phyloP scores from a whole-genome alignment of 1,139 yeast species.

The Kurtzmaniella quercitrusa region DNA sequence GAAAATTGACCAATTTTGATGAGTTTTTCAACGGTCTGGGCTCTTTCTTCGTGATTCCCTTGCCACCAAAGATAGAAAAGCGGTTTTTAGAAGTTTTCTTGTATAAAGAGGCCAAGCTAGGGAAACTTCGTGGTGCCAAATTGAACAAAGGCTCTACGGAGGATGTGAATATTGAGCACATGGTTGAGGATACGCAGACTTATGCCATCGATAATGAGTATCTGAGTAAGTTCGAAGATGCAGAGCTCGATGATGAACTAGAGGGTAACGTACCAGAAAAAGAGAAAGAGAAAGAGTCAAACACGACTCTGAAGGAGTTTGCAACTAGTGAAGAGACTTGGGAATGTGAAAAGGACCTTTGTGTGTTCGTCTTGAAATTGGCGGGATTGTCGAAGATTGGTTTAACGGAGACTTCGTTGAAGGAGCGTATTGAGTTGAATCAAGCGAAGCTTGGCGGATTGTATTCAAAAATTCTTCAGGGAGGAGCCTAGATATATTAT shows the following conservation, averaged over 20 bases:
- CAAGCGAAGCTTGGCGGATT: constrained; percentile 42
- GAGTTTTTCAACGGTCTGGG: constrained; percentile 10
- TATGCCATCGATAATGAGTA: background rate
- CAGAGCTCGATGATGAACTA: constrained; percentile 8
- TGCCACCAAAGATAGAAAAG: constrained; percentile 22
- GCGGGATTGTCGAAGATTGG: constrained; percentile 40
- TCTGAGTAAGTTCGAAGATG: constrained; percentile 13
- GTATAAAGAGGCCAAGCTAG: constrained; percentile 30
- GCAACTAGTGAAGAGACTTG: constrained; percentile 13
- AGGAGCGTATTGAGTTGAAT: constrained; percentile 46
- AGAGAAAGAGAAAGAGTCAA: constrained; percentile 10
- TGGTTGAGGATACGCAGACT: constrained; percentile 14
- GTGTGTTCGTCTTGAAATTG: constrained; percentile 48
- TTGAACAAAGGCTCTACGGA: constrained; percentile 56
- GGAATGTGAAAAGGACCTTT: constrained; percentile 43
- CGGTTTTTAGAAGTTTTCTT: constrained; percentile 27
- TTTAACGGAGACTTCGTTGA: constrained; percentile 25
- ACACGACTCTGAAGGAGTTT: constrained; percentile 7
- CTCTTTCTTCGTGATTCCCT: constrained; percentile 9
- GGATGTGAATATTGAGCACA: constrained; percentile 49
- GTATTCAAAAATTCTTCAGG: constrained; percentile 12
- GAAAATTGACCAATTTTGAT: constrained; percentile 21
- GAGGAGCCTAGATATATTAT: background rate
- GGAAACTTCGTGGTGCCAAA: constrained; percentile 22
- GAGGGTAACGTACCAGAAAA: constrained; percentile 22